These are phyloP conservation scores for Didymella arachidicola DNA, from an alignment of 2,329 filamentous ascomycete species.

Conservation along the genomic window DNA sequence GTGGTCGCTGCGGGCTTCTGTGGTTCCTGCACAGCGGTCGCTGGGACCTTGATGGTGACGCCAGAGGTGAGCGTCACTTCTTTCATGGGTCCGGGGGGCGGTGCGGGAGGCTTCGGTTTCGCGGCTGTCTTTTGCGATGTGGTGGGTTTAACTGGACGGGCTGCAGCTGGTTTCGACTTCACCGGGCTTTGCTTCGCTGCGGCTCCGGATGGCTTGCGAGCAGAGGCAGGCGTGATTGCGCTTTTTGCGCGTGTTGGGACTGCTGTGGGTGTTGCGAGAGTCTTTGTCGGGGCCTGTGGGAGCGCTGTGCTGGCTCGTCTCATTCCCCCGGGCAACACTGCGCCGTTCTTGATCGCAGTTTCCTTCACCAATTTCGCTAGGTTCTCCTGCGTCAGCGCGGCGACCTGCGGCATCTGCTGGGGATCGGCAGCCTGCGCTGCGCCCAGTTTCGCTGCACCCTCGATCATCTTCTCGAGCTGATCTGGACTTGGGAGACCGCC, in stretches of 20 bases:
- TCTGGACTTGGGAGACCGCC: constrained; percentile 46
- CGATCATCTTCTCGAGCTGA: constrained; percentile 50
- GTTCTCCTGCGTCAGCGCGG: constrained; percentile 49
- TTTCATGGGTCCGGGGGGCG: constrained; percentile 37
- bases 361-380: constrained; percentile 50
- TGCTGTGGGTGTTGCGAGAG: constrained; percentile 28
- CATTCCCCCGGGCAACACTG: constrained; percentile 42
- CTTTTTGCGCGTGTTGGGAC: constrained; percentile 37
- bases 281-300: constrained; percentile 36
- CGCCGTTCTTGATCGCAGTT: constrained; percentile 48
- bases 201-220: constrained; percentile 24
- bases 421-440: constrained; percentile 41
- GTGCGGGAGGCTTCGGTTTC: constrained; percentile 24
- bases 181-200: background rate
- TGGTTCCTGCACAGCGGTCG: constrained; percentile 39
- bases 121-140: background rate
- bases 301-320: constrained; percentile 42
- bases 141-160: constrained; percentile 22
- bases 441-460: constrained; percentile 45
- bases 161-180: constrained; percentile 7
- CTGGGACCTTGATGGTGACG: constrained; percentile 46
- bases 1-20: constrained; percentile 40
- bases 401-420: constrained; percentile 36
- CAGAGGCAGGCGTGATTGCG: constrained; percentile 25
- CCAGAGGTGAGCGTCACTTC: constrained; percentile 43